Evolutionary conservation across 2,329 filamentous ascomycete species (phyloP).

Genomic region (Fusarium fujikuroi): DNA sequence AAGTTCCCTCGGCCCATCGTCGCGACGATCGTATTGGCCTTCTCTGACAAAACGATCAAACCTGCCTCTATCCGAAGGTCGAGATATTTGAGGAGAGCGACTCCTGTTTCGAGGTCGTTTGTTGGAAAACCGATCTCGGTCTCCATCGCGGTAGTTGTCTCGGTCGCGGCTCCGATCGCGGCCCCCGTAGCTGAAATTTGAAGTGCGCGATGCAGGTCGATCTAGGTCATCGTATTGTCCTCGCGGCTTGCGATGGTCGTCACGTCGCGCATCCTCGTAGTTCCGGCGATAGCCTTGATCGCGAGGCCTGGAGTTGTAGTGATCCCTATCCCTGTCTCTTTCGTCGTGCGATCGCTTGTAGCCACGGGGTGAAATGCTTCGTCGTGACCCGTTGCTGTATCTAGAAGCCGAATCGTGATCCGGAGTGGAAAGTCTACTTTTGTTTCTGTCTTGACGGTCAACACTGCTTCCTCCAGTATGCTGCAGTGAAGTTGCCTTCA

Average conservation of each 20-base stretch:
- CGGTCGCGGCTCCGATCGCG: conserved; percentile 53
- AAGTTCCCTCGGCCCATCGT: conserved; percentile 37
- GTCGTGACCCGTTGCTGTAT: conserved; percentile 55
- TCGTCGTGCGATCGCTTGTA: conserved; percentile 75
- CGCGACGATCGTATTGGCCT: conserved; percentile 42
- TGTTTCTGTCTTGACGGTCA: conserved; percentile 91
- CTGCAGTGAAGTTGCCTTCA: conserved; percentile 90
- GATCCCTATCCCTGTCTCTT: conserved; percentile 55
- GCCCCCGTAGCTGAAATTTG: conserved; percentile 60
- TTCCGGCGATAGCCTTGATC: conserved; percentile 66
- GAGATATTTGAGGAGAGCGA: conserved; percentile 59
- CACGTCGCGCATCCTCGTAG: conserved; percentile 67
- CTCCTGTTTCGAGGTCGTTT: conserved; percentile 68
- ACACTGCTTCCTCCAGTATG: conserved; percentile 81
- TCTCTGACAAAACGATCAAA: conserved; percentile 50
- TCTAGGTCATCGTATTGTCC: conserved; percentile 68
- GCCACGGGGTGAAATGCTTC: conserved; percentile 70
- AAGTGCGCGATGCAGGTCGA: conserved; percentile 57
- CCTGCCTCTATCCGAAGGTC: conserved; percentile 51
- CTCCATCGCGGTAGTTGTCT: conserved; percentile 54
- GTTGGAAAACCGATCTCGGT: conserved; percentile 59
- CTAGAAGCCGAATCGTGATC: conserved; percentile 60
- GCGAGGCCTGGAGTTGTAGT: conserved; percentile 61
- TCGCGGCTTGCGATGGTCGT: conserved; percentile 60
- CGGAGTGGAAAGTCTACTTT: conserved; percentile 69